Percentiles rank a stretch among this genome's conserved stretches.
Evolutionary conservation across 208 protist species (phyloP).

Genomic region (Acanthamoeba culbertsoni): DNA sequence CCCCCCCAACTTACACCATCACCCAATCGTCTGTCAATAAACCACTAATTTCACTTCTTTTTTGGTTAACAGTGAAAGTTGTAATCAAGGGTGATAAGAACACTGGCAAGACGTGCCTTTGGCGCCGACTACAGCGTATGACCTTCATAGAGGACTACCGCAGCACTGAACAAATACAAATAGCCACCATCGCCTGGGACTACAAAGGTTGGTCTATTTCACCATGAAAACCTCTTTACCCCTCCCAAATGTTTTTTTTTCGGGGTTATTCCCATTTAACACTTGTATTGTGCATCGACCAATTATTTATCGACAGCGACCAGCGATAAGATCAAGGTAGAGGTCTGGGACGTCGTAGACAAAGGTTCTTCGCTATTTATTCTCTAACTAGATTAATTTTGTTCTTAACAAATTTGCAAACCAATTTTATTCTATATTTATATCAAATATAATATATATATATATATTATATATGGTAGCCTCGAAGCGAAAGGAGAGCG

Average conservation of each 20-base stretch:
- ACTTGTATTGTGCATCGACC: background rate
- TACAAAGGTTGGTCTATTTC: constrained; percentile 67
- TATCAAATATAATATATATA: background rate
- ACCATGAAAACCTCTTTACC: background rate
- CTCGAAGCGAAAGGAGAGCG: background rate
- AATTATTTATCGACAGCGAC: constrained; percentile 57
- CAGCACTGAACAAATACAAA: constrained; percentile 73
- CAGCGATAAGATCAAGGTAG: constrained; percentile 73
- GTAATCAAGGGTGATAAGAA: constrained; percentile 76
- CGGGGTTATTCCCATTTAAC: no score
- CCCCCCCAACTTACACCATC: no score
- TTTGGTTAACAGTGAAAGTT: constrained; percentile 70
- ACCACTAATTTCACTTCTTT: background rate
- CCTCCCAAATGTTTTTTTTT: background rate
- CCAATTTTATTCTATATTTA: background rate
- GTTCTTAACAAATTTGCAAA: background rate
- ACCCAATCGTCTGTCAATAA: background rate
- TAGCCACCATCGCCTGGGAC: constrained; percentile 74
- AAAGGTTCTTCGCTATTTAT: background rate
- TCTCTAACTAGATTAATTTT: background rate
- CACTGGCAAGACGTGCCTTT: constrained; percentile 75
- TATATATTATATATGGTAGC: background rate
- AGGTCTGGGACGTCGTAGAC: constrained; percentile 79
- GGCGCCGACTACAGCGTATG: constrained; percentile 63
- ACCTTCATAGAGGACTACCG: constrained; percentile 58